Percentiles rank a stretch among this genome's conserved stretches.
phyloP scores from a whole-genome alignment of 495 filamentous ascomycete species.

The Lepidopterella palustris region DNA sequence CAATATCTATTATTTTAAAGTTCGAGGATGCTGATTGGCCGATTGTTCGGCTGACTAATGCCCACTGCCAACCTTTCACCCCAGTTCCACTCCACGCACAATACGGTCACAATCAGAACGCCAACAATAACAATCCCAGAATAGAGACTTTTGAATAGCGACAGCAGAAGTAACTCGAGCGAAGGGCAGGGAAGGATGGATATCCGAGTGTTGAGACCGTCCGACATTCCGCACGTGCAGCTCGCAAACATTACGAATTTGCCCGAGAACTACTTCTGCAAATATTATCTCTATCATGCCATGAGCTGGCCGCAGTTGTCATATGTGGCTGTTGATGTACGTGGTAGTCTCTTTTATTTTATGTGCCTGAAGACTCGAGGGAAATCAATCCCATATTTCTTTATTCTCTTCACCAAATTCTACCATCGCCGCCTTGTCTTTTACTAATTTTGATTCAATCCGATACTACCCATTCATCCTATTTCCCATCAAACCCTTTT shows the following conservation, averaged over 20 bases:
- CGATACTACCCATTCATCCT: background rate
- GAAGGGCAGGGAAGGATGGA: too few relatives aligned
- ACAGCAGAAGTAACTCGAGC: too few relatives aligned
- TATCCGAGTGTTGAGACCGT: conserved; percentile 64
- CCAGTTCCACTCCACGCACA: background rate
- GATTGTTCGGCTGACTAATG: too few relatives aligned
- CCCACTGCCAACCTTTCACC: too few relatives aligned
- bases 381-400: background rate
- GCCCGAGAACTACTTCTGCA: conserved; percentile 99
- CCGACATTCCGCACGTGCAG: conserved; percentile 90
- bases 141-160: too few relatives aligned
- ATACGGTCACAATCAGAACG: too few relatives aligned
- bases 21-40: too few relatives aligned
- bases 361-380: too few relatives aligned
- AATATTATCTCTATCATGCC: conserved; percentile 99
- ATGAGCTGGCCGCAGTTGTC: conserved; percentile 95
- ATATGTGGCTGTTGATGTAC: conserved; percentile 84
- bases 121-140: background rate
- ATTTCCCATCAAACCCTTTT: too few relatives aligned
- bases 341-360: conserved; percentile 3
- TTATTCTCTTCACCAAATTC: background rate
- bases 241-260: conserved; percentile 98
- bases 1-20: too few relatives aligned
- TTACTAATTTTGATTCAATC: background rate
- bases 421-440: background rate